Base-by-base conservation (phyloP, 441 rosid genomes). In the Macaranga tanarius region DNA sequence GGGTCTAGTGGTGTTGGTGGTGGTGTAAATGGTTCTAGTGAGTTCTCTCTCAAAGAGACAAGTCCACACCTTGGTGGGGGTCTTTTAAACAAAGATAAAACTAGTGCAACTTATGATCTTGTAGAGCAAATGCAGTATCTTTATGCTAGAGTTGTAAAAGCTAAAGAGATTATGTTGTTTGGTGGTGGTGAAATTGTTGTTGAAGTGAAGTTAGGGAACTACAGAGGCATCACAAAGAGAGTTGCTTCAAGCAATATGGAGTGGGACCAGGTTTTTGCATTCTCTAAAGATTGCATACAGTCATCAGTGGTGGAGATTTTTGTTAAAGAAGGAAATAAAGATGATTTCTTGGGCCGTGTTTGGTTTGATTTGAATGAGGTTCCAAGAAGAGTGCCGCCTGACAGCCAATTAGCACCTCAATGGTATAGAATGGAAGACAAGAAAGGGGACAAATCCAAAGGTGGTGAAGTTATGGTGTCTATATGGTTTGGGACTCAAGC, bases 401-500 rank as follows among this genome's bases (percentile, higher is more conserved):
- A 84, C 2, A 86, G 90, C 76, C 85, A 81, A 15, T 48, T 86
- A 69, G 90, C 88, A 17, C 89, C 90, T 12, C 84, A 82, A 26
- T 86, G 92, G 90, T 79, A 83, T 62, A 80, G 80, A 38, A 67
- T 86, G 77, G 84, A 82, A 67, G 84, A 84, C 62, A 71, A 40
- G 61, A 77, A 80, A 58, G 87, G 87, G 62, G 77, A 70, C 16
- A 88, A 67, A 28, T 45, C 73, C 7, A 78, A 78, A 86, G 62
- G 73, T 17, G 87, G 88, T 8, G 90, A 88, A 77, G 62, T 88
- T 59, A 86, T 88, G 90, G 70, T 84, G 57, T 74, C 84, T 28
- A 75, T 83, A 10, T 88, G 92, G 92, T 78, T 80, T 52, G 87
- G 88, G 58, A 86, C 87, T 58, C 89, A 87, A 67, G 87, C 86